A percentile compares a stretch with the other conserved stretches of the same genome.
Conservation (phyloP, 305 asterid species). For the Solanum hybrid region DNA sequence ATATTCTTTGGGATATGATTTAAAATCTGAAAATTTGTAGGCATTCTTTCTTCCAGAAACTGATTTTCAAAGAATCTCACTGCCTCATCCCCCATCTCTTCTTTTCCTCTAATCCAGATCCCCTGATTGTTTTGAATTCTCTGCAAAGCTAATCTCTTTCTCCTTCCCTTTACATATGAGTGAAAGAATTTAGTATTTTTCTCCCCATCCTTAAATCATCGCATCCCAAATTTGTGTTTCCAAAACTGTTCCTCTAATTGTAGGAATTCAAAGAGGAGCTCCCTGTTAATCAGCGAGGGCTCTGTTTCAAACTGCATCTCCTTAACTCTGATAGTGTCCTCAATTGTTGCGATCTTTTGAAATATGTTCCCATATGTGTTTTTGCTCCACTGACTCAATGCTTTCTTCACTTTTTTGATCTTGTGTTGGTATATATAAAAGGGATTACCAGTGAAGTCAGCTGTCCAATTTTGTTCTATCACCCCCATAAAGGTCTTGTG, state of each 20-base stretch:
- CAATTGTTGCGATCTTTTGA: background rate
- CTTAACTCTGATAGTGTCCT: background rate
- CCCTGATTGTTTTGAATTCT: background rate
- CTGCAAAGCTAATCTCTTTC: background rate
- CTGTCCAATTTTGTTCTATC: background rate
- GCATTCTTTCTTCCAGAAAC: background rate
- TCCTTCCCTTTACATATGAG: background rate
- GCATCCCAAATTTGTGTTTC: background rate
- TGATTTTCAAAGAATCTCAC: background rate
- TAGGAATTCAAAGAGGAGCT: background rate
- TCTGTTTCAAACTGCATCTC: background rate
- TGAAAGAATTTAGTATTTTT: background rate
- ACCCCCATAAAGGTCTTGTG: background rate
- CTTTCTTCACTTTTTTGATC: background rate
- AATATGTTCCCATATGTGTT: background rate
- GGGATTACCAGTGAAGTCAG: background rate
- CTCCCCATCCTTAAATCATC: background rate
- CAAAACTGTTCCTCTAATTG: background rate
- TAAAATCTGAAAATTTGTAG: background rate
- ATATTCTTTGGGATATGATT: background rate
- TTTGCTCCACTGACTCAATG: background rate
- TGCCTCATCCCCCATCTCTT: background rate
- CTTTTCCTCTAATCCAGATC: background rate
- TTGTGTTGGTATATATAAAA: background rate
- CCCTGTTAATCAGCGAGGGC: background rate